These are phyloP conservation scores for Desmodesmus armatus DNA, from an alignment of 139 green algal genomes.

Conservation along the genomic window DNA sequence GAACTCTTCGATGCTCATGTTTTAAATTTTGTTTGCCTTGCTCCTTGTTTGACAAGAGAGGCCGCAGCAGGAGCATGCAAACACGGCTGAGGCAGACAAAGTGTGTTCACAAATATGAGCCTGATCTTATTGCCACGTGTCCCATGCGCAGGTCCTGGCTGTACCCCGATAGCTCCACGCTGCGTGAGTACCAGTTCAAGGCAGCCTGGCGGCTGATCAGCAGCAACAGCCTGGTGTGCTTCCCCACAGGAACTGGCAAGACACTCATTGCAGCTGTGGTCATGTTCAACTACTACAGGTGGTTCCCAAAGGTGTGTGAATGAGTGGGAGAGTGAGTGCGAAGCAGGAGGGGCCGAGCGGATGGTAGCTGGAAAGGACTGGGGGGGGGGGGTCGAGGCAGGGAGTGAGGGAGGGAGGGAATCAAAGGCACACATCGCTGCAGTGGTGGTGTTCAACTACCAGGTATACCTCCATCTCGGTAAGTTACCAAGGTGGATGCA, in stretches of 20 bases:
- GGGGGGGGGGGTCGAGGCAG: no score
- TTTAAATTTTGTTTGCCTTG: not conserved
- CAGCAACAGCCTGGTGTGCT: conserved; percentile 93
- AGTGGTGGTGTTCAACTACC: not conserved
- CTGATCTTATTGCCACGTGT: not conserved
- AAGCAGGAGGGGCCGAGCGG: no score
- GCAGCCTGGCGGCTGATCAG: conserved; percentile 81
- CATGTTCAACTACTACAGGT: conserved; percentile 93
- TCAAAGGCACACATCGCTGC: not conserved
- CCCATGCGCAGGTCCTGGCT: conserved; percentile 70
- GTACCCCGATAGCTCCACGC: conserved; percentile 71
- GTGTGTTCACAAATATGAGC: not conserved
- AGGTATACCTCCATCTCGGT: no score
- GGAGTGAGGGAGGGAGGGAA: no score
- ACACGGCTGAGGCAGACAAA: not conserved
- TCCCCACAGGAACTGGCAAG: conserved; percentile 97
- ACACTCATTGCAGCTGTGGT: conserved; percentile 96
- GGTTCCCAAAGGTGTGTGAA: conserved; percentile 81
- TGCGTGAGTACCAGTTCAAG: conserved; percentile 82
- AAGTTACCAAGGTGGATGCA: no score
- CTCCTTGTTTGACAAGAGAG: no score
- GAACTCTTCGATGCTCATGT: not conserved
- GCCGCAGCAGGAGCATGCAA: no score
- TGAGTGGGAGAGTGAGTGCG: not conserved
- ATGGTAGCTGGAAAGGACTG: not conserved